A percentile compares a stretch with the other conserved stretches of the same genome.
These are phyloP conservation scores for Mortierella sp. DNA, from an alignment of 371 early-diverging fungal genomes.

Conservation along the genomic window DNA sequence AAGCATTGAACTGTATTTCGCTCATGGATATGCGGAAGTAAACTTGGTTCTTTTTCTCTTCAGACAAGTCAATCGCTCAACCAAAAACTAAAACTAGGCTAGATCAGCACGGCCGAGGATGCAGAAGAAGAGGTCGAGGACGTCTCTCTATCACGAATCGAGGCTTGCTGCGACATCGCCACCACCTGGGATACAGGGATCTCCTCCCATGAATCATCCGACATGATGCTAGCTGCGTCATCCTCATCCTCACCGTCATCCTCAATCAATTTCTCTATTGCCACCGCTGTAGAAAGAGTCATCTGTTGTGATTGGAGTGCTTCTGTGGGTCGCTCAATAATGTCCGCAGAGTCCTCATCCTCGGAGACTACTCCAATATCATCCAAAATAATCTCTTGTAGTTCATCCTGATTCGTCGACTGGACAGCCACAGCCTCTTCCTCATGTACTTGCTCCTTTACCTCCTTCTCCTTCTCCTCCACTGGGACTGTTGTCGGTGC, in stretches of 20 bases:
- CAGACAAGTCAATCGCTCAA: too few species aligned
- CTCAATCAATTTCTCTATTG: not conserved
- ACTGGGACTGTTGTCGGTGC: not conserved
- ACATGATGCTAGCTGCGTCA: slow-evolving; percentile 13
- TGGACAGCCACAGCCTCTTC: not conserved
- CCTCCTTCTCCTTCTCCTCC: slow-evolving; percentile 2
- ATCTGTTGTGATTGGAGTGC: too few species aligned
- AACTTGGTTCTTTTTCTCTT: too few species aligned
- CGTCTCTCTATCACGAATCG: too few species aligned
- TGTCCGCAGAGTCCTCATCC: not conserved
- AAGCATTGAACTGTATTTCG: too few species aligned
- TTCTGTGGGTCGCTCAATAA: slow-evolving; percentile 15
- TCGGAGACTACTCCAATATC: not conserved
- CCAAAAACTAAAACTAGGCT: too few species aligned
- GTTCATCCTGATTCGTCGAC: too few species aligned
- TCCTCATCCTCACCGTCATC: not conserved
- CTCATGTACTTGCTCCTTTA: not conserved
- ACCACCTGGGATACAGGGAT: slow-evolving; percentile 20
- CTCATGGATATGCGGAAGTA: too few species aligned
- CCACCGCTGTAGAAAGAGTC: too few species aligned
- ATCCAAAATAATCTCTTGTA: too few species aligned
- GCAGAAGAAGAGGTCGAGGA: too few species aligned
- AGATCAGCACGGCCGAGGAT: too few species aligned
- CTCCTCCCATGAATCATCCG: slow-evolving; percentile 52
- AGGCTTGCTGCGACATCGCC: not conserved